Evolutionary conservation across 2,329 filamentous ascomycete genomes (phyloP).

Genomic region (Hymenoscyphus occultus): DNA sequence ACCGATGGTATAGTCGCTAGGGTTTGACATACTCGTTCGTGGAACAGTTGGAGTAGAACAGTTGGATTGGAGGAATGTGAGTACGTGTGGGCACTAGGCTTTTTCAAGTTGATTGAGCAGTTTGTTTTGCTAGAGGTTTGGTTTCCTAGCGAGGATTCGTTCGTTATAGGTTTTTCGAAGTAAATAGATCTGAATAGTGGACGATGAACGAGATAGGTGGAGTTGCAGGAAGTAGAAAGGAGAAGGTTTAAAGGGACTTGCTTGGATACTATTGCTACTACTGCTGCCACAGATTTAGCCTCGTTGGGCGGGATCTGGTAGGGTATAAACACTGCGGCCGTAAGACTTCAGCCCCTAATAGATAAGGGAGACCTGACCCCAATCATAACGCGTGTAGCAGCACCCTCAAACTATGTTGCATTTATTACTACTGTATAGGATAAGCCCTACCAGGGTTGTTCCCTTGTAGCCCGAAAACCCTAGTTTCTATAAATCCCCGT

Average conservation of each 20-base stretch:
- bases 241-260: neutral
- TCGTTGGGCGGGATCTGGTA: neutral
- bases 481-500: neutral
- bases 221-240: neutral
- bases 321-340: neutral
- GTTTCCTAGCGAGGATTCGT: neutral
- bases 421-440: neutral
- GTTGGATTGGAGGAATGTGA: neutral
- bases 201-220: neutral
- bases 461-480: neutral
- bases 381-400: neutral
- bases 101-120: neutral
- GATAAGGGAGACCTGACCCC: neutral
- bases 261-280: neutral
- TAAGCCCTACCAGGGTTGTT: neutral
- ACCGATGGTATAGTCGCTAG: constrained; percentile 28
- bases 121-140: neutral
- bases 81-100: neutral
- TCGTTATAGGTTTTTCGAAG: neutral
- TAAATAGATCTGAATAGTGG: neutral
- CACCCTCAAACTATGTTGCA: neutral
- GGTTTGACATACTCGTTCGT: constrained; percentile 8
- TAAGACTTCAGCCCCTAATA: neutral
- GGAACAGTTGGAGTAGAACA: no score
- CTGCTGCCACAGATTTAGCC: neutral